Evolutionary conservation across 768 basidiomycete species (phyloP).

Genomic region (Pholiota molesta): DNA sequence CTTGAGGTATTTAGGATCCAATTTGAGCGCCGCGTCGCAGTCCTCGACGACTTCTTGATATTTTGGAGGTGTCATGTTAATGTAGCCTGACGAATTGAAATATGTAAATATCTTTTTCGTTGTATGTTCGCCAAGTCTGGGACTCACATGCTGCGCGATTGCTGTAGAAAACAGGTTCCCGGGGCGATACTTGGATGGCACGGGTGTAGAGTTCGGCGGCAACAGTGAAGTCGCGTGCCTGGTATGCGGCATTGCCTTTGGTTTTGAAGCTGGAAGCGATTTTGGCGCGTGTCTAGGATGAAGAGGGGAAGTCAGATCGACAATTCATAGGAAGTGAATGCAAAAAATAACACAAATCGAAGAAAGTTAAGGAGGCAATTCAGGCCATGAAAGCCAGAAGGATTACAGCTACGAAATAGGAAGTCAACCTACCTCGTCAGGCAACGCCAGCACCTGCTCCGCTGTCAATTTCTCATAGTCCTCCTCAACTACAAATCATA

Average conservation of each 20-base stretch:
- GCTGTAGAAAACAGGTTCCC: constrained; percentile 93
- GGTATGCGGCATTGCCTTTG: constrained; percentile 74
- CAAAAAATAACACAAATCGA: no score
- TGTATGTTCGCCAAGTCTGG: neutral
- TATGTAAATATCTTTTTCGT: neutral
- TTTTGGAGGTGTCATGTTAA: constrained; percentile 87
- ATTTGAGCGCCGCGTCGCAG: constrained; percentile 84
- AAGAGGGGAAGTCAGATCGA: neutral
- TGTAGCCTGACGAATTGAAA: constrained; percentile 61
- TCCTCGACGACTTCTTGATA: constrained; percentile 83
- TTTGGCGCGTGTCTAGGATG: constrained; percentile 60
- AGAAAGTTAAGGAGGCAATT: no score
- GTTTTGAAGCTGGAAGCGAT: constrained; percentile 68
- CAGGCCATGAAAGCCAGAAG: no score
- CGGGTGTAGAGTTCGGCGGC: constrained; percentile 73
- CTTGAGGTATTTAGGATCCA: constrained; percentile 87
- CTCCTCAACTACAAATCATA: constrained; percentile 5
- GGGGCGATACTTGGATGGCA: constrained; percentile 74
- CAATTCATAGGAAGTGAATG: neutral
- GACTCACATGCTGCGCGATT: constrained; percentile 94
- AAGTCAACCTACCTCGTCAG: constrained; percentile 53
- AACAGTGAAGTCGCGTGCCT: constrained; percentile 55
- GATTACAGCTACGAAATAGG: neutral
- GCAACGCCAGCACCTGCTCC: constrained; percentile 60
- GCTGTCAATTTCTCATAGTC: constrained; percentile 49